These are phyloP conservation scores for Curvularia eragrostidis DNA, from an alignment of 2,329 filamentous ascomycete genomes.

Conservation along the genomic window DNA sequence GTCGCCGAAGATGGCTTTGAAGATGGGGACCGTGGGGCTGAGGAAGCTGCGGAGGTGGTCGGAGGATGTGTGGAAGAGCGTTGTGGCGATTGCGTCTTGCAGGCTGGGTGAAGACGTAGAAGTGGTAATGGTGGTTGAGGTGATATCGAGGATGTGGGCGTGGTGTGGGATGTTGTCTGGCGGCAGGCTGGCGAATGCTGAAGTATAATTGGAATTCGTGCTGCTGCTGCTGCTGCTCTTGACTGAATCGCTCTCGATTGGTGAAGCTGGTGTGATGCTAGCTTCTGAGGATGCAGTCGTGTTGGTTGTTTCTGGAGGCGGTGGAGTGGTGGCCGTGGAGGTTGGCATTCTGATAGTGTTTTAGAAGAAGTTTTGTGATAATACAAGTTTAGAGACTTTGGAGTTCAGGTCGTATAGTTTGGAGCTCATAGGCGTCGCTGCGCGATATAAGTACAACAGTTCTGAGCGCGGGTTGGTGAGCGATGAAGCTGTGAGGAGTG, in stretches of 20 bases:
- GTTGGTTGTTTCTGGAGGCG: neutral
- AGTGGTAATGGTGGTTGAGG: neutral
- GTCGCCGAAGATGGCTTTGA: slow-evolving; percentile 26
- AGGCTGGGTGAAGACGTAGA: slow-evolving; percentile 9
- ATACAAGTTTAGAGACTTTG: neutral
- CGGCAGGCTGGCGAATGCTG: slow-evolving; percentile 14
- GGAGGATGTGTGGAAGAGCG: slow-evolving; percentile 17
- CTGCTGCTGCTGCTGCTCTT: neutral
- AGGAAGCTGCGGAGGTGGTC: slow-evolving; percentile 16
- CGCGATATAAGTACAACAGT: neutral
- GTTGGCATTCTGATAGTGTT: neutral
- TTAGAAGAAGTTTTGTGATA: neutral
- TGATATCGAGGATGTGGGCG: slow-evolving; percentile 20
- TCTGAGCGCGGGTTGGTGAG: neutral
- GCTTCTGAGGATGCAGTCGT: neutral
- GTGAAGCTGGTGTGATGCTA: neutral
- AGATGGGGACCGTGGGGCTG: slow-evolving; percentile 15
- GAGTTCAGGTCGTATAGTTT: neutral
- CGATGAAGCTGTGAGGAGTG: neutral
- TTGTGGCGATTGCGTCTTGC: slow-evolving; percentile 27
- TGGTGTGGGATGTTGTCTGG: slow-evolving; percentile 1
- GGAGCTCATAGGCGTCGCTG: neutral
- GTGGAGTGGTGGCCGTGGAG: neutral
- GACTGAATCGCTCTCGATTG: neutral
- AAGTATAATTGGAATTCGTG: slow-evolving; percentile 10